phyloP scores from a whole-genome alignment of 805 yeast genomes.

The Millerozyma acaciae region DNA sequence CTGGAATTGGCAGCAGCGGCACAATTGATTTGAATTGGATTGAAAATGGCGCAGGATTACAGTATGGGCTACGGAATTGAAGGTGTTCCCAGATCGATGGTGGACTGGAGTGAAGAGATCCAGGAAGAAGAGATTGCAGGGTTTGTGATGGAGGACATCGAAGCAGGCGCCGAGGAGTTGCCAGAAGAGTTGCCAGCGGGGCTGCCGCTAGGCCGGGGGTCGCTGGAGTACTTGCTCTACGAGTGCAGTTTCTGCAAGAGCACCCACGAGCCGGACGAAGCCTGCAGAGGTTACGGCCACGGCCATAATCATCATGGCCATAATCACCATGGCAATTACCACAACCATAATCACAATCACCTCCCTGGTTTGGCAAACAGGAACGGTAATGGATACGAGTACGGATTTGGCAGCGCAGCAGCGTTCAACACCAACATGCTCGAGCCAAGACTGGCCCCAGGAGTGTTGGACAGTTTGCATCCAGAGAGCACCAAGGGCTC shows the following conservation, averaged over 20 bases:
- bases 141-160: slow-evolving; percentile 3
- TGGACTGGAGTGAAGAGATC: slow-evolving; percentile 19
- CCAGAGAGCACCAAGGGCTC: slow-evolving; percentile 2
- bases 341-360: not conserved
- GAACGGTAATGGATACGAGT: slow-evolving; percentile 4
- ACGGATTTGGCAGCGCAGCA: not conserved
- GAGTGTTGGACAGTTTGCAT: slow-evolving; percentile 4
- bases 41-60: slow-evolving; percentile 20
- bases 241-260: slow-evolving; percentile 17
- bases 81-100: slow-evolving; percentile 13
- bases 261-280: slow-evolving; percentile 5
- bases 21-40: too few species aligned
- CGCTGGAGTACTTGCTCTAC: slow-evolving; percentile 9
- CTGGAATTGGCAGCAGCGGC: too few species aligned
- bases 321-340: not conserved
- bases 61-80: slow-evolving; percentile 19
- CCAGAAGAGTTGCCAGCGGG: not conserved
- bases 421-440: not conserved
- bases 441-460: not conserved
- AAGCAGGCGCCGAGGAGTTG: not conserved
- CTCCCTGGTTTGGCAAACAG: not conserved
- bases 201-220: not conserved
- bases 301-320: slow-evolving; percentile 1
- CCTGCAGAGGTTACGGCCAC: slow-evolving; percentile 4
- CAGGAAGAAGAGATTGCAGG: slow-evolving; percentile 12